phyloP scores from a whole-genome alignment of 768 basidiomycete genomes.

The Rhizopogon sp. region DNA sequence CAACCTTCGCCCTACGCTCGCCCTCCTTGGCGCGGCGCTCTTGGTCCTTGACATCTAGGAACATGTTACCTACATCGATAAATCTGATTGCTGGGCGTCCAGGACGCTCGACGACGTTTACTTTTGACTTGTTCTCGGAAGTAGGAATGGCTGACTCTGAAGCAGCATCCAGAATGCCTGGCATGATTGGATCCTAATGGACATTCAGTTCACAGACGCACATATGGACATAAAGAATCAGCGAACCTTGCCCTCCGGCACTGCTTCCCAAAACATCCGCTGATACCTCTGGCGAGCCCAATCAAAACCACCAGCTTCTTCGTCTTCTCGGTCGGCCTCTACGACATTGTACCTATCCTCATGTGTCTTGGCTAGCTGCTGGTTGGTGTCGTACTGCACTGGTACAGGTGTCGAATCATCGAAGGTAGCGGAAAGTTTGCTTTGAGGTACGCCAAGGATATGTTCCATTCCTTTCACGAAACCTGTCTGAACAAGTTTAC shows the following conservation, averaged over 20 bases:
- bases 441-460: conserved; percentile 53
- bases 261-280: conserved; percentile 75
- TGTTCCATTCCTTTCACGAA: conserved; percentile 80
- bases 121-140: conserved; percentile 32
- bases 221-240: conserved; percentile 4
- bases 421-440: conserved; percentile 8
- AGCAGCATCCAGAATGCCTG: conserved; percentile 47
- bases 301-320: conserved; percentile 45
- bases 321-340: conserved; percentile 59
- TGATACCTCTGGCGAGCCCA: conserved; percentile 60
- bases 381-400: conserved; percentile 5
- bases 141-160: conserved; percentile 34
- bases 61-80: conserved; percentile 70
- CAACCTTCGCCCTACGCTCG: conserved; percentile 38
- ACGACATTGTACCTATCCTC: conserved; percentile 41
- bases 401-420: conserved; percentile 1
- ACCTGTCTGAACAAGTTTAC: conserved; percentile 68
- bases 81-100: conserved; percentile 60
- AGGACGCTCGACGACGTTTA: conserved; percentile 30
- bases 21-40: conserved; percentile 44
- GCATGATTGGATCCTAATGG: conserved; percentile 53
- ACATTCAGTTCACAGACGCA: neutral
- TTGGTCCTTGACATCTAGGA: conserved; percentile 53
- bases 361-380: neutral
- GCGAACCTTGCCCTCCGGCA: conserved; percentile 62